These are phyloP conservation scores for Lolium perenne DNA, from an alignment of 176 grass and related monocot genomes.

Conservation along the genomic window DNA sequence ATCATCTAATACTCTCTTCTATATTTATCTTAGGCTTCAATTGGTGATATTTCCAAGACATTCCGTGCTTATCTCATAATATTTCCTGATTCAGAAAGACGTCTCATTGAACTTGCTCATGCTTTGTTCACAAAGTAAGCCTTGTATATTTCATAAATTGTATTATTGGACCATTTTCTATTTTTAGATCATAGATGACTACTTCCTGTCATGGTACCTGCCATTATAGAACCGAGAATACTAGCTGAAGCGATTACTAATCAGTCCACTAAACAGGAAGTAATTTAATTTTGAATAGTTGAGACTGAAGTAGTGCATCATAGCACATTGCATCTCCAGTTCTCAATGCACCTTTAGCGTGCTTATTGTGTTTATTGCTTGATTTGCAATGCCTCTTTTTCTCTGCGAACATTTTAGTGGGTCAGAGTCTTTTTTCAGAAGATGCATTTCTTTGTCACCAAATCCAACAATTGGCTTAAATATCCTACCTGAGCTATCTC, in stretches of 20 bases:
- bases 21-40: conserved; percentile 62
- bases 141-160: conserved; percentile 48
- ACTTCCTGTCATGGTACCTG: background rate
- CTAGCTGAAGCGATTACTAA: background rate
- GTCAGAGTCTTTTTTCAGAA: background rate
- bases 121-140: conserved; percentile 92
- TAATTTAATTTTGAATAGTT: background rate
- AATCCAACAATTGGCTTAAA: conserved; percentile 2
- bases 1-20: conserved; percentile 17
- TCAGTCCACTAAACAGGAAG: background rate
- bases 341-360: background rate
- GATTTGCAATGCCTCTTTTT: background rate
- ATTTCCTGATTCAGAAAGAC: conserved; percentile 93
- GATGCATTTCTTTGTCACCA: background rate
- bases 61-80: conserved; percentile 97
- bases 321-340: conserved; percentile 8
- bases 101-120: conserved; percentile 94
- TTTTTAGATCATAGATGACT: conserved; percentile 34
- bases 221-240: conserved; percentile 29
- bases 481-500: background rate
- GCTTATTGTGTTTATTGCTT: background rate
- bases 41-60: conserved; percentile 90
- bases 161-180: conserved; percentile 14
- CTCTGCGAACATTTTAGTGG: background rate
- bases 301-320: background rate